Evolutionary conservation across 1,139 yeast genomes (phyloP).

Genomic region (Zygosaccharomyces sapae): DNA sequence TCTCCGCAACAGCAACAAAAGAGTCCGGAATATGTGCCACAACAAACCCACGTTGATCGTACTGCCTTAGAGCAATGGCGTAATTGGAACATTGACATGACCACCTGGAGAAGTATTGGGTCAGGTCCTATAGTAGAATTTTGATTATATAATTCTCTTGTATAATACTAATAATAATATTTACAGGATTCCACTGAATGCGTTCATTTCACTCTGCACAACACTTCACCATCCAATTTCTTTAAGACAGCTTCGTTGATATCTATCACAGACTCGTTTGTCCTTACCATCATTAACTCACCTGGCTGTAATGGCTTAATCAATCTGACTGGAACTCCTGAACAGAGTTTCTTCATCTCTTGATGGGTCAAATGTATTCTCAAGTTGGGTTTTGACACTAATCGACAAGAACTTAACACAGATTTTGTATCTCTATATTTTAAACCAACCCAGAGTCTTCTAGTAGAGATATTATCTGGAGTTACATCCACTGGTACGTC

Average conservation of each 20-base stretch:
- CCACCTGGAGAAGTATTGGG: slow-evolving; percentile 67
- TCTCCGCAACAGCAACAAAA: slow-evolving; percentile 11
- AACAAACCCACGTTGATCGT: slow-evolving; percentile 29
- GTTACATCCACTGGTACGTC: slow-evolving; percentile 68
- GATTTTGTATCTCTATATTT: slow-evolving; percentile 81
- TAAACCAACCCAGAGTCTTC: slow-evolving; percentile 88
- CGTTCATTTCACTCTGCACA: slow-evolving; percentile 66
- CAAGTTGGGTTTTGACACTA: slow-evolving; percentile 84
- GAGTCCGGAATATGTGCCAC: slow-evolving; percentile 13
- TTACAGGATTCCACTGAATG: slow-evolving; percentile 3
- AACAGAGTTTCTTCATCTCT: slow-evolving; percentile 69
- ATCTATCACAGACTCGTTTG: slow-evolving; percentile 55
- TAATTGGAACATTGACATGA: slow-evolving; percentile 85
- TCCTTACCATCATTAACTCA: slow-evolving; percentile 70
- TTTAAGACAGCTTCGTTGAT: slow-evolving; percentile 80
- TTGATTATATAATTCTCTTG: slow-evolving; percentile 25
- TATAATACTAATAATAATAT: slow-evolving; percentile 2
- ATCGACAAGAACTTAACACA: slow-evolving; percentile 64
- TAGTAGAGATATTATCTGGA: slow-evolving; percentile 77
- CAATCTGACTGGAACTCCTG: slow-evolving; percentile 70
- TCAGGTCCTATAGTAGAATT: slow-evolving; percentile 55
- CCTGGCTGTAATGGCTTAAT: slow-evolving; percentile 86
- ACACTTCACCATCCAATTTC: slow-evolving; percentile 68
- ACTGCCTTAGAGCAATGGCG: slow-evolving; percentile 57
- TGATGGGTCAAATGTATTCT: slow-evolving; percentile 58